Percentiles rank a stretch among this genome's conserved stretches.
Conservation (phyloP, 495 filamentous ascomycete genomes). For the Aspergillus ostianus region DNA sequence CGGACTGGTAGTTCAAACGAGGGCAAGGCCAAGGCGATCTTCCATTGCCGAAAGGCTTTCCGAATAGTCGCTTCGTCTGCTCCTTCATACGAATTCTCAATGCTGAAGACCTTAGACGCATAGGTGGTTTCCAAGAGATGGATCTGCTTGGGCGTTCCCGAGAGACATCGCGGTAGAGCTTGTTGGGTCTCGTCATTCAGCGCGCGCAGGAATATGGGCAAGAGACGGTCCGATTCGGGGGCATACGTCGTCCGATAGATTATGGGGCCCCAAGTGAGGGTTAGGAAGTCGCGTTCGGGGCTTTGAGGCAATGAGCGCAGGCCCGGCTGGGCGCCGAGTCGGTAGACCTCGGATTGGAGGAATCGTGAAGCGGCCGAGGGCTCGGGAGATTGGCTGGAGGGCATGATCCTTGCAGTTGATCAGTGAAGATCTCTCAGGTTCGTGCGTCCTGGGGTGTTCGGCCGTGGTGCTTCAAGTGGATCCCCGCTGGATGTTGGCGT, state of each 20-base stretch:
- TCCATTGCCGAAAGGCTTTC: conserved; percentile 28
- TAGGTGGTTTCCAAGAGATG: conserved; percentile 21
- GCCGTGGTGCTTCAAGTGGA: not conserved
- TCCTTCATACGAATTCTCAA: conserved; percentile 12
- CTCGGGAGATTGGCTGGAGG: not conserved
- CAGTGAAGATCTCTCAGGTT: not conserved
- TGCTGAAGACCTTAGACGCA: conserved; percentile 27
- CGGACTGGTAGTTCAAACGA: conserved; percentile 28
- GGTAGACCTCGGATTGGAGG: conserved; percentile 31
- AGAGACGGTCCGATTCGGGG: conserved; percentile 20
- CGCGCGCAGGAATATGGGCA: conserved; percentile 23
- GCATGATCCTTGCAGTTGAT: conserved; percentile 5
- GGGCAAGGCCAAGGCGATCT: conserved; percentile 26
- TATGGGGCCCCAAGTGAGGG: conserved; percentile 31
- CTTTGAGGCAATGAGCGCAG: conserved; percentile 26
- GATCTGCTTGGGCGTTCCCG: conserved; percentile 23
- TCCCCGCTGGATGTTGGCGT: conserved; percentile 4
- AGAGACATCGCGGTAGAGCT: conserved; percentile 20
- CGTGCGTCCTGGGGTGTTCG: not conserved
- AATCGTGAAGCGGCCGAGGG: conserved; percentile 14
- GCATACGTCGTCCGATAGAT: conserved; percentile 31
- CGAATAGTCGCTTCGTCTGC: conserved; percentile 21
- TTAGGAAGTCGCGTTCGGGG: conserved; percentile 29
- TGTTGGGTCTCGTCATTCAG: conserved; percentile 25
- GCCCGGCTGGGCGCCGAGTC: conserved; percentile 26